Evolutionary conservation across 192 early-diverging fungal genomes (phyloP), one percentile per base, ranked within the genome.

Genomic region (Podochytrium sp.): DNA sequence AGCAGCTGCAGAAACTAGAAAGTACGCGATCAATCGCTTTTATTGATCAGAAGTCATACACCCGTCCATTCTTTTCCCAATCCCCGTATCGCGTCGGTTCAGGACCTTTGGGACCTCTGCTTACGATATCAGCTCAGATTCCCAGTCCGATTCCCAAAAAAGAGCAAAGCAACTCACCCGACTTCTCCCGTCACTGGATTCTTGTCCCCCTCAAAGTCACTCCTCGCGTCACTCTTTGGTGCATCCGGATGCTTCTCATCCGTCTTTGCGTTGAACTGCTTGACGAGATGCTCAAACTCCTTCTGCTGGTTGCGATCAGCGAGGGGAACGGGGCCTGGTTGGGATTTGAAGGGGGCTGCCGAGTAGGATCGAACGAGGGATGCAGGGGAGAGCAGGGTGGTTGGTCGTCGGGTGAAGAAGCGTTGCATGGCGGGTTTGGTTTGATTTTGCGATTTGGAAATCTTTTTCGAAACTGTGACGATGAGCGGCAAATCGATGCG

Each of bases 81-180:
- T 94, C 92, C 30, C 91, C 90, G 71, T 89, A 94, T 10, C 92
- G 85, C 5, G 92, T 94, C 2, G 92, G 92, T 65, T 94, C 92
- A 23, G 88, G 85, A 16, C 92, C 92, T 59, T 84, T 88, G 16
- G 92, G 92, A 0, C 92, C 92, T 27, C 89, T 87, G 60, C 10
- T 84, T 88, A 18, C 91, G 92, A 0, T 91, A 91, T 27, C 89
- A 86, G 60, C 10, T 40, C 37, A 32, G 37, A 35, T 6, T 38
- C 43, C 20, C 20, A 12, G 43, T 47, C 43, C 7, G 43, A 12
- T 47, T 7, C 43, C 20, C 10, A 20, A 47, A 47, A 47, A 47
- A 47, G 43, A 12, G 20, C 7, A 47, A 47, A 42, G 6, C n/a
- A 25, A 65, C 63, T 65, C 63, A 65, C 69, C 47, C 47, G 43